Base-by-base conservation (phyloP, 2,329 filamentous ascomycete genomes). In the Fusarium sp. region DNA sequence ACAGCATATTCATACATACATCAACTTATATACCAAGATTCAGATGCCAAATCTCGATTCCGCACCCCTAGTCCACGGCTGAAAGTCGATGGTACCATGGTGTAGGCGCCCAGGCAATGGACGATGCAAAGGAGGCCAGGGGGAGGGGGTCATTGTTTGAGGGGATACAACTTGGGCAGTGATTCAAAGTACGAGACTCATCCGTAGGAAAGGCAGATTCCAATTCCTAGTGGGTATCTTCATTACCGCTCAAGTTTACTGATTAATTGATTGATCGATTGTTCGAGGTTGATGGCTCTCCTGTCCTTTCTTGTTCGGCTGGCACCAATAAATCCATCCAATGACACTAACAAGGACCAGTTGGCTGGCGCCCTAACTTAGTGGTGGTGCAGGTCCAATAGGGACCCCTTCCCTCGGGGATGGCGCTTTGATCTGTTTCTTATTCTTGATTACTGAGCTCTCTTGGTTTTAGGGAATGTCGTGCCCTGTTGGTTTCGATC, bases 1-100 rank as follows among this genome's bases (percentile, higher is more conserved):
- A 33, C 46, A 33, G 21, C 46, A 33, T 25, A 25, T 45, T 25
- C 23, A 19, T 27, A 23, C 27, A 31, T n/a, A 29, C 27, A n/a
- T 29, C 21, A 16, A 46, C 39, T 38, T 41, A 55, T 52, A 23
- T 54, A 59, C 61, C 58, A 63, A 51, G 74, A 76, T 76, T 63
- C 66, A 74, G 70, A 74, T 76, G 72, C 67, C 63, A 76, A 76
- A 76, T 76, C 73, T 74, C 72, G 74, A 76, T 74, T 74, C 31
- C 10, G 14, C 54, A 45, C n/a, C 27, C 29, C 39, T 57, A 31
- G 38, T 25, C 38, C 52, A 58, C 55, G 63, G 42, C 44, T 64
- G 60, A 29, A 57, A 64, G 38, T 38, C 27, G 60, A 66, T 29
- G 52, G 60, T 38, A 35, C 31, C 12, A 18, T 27, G 14, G 31